phyloP scores from a whole-genome alignment of 2,329 filamentous ascomycete genomes.

The Lasiodiplodia hormozganensis region DNA sequence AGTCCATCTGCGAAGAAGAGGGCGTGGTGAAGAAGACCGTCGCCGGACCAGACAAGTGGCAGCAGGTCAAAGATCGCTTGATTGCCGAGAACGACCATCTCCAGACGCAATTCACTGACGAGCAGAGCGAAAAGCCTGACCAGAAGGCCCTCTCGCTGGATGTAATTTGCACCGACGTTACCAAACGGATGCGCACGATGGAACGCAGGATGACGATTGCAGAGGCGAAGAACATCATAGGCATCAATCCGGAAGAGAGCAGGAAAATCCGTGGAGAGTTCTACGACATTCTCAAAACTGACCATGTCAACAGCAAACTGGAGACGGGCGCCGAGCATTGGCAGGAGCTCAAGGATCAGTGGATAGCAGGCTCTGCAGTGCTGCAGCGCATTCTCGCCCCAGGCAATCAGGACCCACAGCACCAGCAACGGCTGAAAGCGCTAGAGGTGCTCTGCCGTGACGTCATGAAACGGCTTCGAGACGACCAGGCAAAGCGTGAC shows the following conservation, averaged over 20 bases:
- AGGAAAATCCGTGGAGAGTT: slow-evolving; percentile 71
- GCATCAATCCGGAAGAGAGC: slow-evolving; percentile 71
- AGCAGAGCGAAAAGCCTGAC: slow-evolving; percentile 40
- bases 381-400: slow-evolving; percentile 62
- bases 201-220: slow-evolving; percentile 73
- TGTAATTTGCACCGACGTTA: slow-evolving; percentile 81
- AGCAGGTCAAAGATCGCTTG: slow-evolving; percentile 71
- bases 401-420: slow-evolving; percentile 59
- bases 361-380: slow-evolving; percentile 66
- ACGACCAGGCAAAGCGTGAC: slow-evolving; percentile 67
- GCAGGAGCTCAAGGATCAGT: slow-evolving; percentile 71
- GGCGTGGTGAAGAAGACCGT: slow-evolving; percentile 77
- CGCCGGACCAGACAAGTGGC: slow-evolving; percentile 76
- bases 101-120: slow-evolving; percentile 64
- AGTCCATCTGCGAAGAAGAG: slow-evolving; percentile 71
- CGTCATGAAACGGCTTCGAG: slow-evolving; percentile 77
- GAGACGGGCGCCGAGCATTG: slow-evolving; percentile 75
- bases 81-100: slow-evolving; percentile 70
- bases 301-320: slow-evolving; percentile 75
- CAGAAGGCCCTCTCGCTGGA: slow-evolving; percentile 74
- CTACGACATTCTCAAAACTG: slow-evolving; percentile 68
- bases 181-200: slow-evolving; percentile 74
- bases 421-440: slow-evolving; percentile 66
- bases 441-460: slow-evolving; percentile 76
- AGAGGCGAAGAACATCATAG: slow-evolving; percentile 75